These are phyloP conservation scores for Hyaloscypha variabilis DNA, from an alignment of 495 filamentous ascomycete species.

Conservation along the genomic window DNA sequence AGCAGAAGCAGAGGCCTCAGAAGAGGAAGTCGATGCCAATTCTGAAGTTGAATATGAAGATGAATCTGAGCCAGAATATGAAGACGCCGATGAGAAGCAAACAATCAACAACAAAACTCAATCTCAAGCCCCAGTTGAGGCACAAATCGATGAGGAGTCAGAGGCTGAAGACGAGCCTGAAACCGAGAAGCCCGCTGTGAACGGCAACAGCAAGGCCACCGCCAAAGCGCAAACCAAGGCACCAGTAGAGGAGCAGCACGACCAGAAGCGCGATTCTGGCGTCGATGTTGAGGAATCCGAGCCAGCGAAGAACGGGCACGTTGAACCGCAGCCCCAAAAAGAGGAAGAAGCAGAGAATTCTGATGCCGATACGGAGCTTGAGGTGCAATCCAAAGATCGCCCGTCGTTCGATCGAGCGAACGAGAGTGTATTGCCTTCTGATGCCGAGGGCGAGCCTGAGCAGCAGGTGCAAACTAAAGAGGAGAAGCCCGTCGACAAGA, in stretches of 20 bases:
- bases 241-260: background rate
- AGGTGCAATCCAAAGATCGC: background rate
- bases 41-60: background rate
- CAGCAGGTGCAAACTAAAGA: background rate
- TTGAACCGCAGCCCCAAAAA: background rate
- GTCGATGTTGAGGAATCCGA: background rate
- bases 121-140: background rate
- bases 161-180: background rate
- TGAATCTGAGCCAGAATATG: background rate
- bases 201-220: background rate
- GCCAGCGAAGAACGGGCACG: background rate
- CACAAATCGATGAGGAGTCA: background rate
- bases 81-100: background rate
- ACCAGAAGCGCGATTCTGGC: too few relatives aligned
- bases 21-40: background rate
- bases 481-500: too few relatives aligned
- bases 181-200: background rate
- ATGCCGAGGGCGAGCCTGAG: background rate
- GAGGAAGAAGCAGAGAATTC: background rate
- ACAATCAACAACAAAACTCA: too few relatives aligned
- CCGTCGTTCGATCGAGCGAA: background rate
- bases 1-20: background rate
- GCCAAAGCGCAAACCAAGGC: background rate
- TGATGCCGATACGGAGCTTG: background rate
- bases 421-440: background rate